These are phyloP conservation scores for Akanthomyces dipterigenus DNA, from an alignment of 2,329 filamentous ascomycete species.

Conservation along the genomic window DNA sequence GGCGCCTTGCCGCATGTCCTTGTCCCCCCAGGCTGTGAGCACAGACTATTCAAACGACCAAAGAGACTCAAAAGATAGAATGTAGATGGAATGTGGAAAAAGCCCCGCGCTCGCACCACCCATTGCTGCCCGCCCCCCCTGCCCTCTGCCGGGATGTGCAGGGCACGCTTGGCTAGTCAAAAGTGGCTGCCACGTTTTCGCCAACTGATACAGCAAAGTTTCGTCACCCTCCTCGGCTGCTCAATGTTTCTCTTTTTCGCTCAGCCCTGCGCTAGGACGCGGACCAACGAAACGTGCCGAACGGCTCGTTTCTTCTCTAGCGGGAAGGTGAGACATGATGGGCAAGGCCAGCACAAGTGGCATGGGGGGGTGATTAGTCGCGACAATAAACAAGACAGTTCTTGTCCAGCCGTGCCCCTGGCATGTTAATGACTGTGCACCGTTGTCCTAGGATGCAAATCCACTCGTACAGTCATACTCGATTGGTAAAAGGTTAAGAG, in stretches of 20 bases:
- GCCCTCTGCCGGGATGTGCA: not conserved
- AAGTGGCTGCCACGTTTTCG: slow-evolving; percentile 11
- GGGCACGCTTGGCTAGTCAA: not conserved
- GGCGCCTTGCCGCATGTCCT: not conserved
- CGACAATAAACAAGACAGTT: not conserved
- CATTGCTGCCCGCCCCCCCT: not conserved
- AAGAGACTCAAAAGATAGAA: not conserved
- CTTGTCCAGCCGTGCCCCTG: not conserved
- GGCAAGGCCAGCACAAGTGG: not conserved
- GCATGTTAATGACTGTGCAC: too few species aligned
- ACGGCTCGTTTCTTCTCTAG: not conserved
- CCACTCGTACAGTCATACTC: slow-evolving; percentile 9
- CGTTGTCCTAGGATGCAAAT: not conserved
- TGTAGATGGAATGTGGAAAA: not conserved
- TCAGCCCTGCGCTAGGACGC: slow-evolving; percentile 5
- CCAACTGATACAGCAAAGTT: slow-evolving; percentile 8
- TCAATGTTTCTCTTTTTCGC: not conserved
- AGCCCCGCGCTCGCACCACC: not conserved
- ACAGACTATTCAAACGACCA: not conserved
- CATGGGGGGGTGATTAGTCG: not conserved
- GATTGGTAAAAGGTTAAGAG: not conserved
- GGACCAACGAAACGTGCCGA: not conserved
- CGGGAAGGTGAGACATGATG: not conserved
- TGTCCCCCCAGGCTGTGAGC: not conserved
- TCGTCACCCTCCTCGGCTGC: not conserved